Evolutionary conservation across 306 rosid species (phyloP), one percentile per base, ranked within the genome.

Genomic region (Rosa persica): DNA sequence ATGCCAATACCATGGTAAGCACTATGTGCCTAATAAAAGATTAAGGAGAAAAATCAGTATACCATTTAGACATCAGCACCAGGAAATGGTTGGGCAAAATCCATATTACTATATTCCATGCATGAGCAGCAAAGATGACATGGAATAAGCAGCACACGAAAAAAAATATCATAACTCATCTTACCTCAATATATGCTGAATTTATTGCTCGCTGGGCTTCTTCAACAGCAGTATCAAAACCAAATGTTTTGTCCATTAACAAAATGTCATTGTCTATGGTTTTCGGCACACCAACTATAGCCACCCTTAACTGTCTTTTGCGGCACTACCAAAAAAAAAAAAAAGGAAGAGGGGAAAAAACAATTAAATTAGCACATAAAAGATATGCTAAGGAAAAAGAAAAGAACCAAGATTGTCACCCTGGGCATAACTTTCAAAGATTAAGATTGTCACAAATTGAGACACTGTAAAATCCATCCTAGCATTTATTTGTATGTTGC

Each of bases 151-250:
- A 12, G 52, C 43, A 64, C 27, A 25, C 39, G 22, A 49, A 74
- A 48, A 70, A 11, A 43, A 54, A 4, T 19, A 27, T 27, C 61
- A 62, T 17, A 61, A 62, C 20, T 20, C 20, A 40, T 76, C 38
- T 57, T 87, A 90, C 99, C 98, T 96, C 99, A 43, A 96, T 93
- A 78, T 93, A 96, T 68, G 99, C 97, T 72, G 99, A 96, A 87
- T 93, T 90, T 83, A 96, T 96, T 76, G 99, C 99, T 72, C 98
- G 87, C 72, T 96, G 99, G 74, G 97, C 97, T 88, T 93, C 99
- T 89, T 93, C 99, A 82, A 96, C 99, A 44, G 99, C 99, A 77
- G 99, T 93, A 88, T 96, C 99, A 44, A 96, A 96, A 74, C 99
- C 99, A 81, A 96, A 96, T 54, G 99, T 96, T 83, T 96, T 96